Percentiles rank a stretch among this genome's conserved stretches.
phyloP scores from a whole-genome alignment of 306 rosid genomes.

The Sphenostylis stenocarpa region DNA sequence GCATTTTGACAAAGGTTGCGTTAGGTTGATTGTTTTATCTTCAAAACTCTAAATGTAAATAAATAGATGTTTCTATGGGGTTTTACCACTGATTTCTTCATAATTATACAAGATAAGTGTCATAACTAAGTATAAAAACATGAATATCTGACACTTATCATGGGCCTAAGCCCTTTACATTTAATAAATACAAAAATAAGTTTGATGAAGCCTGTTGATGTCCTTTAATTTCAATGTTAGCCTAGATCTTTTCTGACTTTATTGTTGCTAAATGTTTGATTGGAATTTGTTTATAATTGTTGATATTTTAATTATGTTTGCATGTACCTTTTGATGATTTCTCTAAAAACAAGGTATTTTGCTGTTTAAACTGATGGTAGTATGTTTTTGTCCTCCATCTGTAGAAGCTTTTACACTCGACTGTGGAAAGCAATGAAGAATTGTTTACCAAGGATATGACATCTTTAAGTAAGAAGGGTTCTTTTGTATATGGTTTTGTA shows the following conservation, averaged over 20 bases:
- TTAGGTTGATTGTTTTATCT: no score
- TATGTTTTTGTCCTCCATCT: constrained; percentile 34
- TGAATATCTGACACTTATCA: no score
- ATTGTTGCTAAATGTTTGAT: constrained; percentile 19
- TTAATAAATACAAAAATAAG: constrained; percentile 20
- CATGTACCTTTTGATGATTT: constrained; percentile 7
- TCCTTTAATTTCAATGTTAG: constrained; percentile 16
- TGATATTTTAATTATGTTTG: constrained; percentile 4
- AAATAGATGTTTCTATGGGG: no score
- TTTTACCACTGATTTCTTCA: no score
- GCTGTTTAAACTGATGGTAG: constrained; percentile 23
- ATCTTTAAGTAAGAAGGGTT: constrained; percentile 54
- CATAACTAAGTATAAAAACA: no score
- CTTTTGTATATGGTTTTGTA: constrained; percentile 80
- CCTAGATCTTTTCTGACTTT: neutral
- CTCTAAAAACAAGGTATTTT: constrained; percentile 16
- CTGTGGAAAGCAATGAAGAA: constrained; percentile 48
- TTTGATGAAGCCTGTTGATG: constrained; percentile 18
- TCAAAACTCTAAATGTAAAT: no score
- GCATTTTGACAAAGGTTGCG: no score
- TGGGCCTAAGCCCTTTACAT: no score
- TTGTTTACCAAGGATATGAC: constrained; percentile 53
- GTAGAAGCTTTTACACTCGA: constrained; percentile 51
- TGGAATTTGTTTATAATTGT: constrained; percentile 15
- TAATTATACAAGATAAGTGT: no score